A percentile compares a stretch with the other conserved stretches of the same genome.
Conservation (phyloP, 805 yeast genomes). For the Suhomyces faveliae region DNA sequence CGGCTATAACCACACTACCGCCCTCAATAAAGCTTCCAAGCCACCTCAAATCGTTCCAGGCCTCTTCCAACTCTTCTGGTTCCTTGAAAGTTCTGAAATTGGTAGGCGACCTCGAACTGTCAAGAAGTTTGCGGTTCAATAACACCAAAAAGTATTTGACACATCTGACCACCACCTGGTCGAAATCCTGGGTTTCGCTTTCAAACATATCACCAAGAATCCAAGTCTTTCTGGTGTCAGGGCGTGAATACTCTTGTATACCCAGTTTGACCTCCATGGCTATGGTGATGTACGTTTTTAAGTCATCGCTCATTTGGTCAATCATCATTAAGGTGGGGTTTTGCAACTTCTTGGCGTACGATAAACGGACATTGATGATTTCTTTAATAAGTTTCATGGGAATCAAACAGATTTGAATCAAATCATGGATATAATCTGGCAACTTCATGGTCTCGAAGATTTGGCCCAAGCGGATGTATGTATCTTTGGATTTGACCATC, state of each 20-base stretch:
- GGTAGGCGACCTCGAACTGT: conserved; percentile 60
- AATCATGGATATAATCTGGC: conserved; percentile 66
- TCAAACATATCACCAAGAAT: conserved; percentile 63
- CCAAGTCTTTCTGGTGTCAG: conserved; percentile 64
- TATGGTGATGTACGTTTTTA: conserved; percentile 69
- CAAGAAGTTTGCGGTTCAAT: conserved; percentile 73
- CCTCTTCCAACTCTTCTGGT: conserved; percentile 82
- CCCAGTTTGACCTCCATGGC: conserved; percentile 75
- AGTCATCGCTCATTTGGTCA: conserved; percentile 88
- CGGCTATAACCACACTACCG: conserved; percentile 78
- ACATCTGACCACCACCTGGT: conserved; percentile 68
- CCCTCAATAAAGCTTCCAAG: conserved; percentile 78
- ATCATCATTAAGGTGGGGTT: conserved; percentile 94
- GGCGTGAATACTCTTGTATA: conserved; percentile 55
- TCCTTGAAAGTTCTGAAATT: conserved; percentile 84
- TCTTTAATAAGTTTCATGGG: conserved; percentile 82
- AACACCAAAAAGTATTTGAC: conserved; percentile 69
- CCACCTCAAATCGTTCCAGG: conserved; percentile 75
- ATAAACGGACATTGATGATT: conserved; percentile 67
- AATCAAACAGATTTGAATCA: conserved; percentile 66
- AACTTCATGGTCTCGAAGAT: conserved; percentile 66
- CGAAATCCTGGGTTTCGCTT: conserved; percentile 49
- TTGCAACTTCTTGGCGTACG: conserved; percentile 72
- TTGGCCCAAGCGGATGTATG: conserved; percentile 60
- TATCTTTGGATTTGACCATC: conserved; percentile 75